phyloP scores from a whole-genome alignment of 495 filamentous ascomycete species.

The Penicillium silybi region DNA sequence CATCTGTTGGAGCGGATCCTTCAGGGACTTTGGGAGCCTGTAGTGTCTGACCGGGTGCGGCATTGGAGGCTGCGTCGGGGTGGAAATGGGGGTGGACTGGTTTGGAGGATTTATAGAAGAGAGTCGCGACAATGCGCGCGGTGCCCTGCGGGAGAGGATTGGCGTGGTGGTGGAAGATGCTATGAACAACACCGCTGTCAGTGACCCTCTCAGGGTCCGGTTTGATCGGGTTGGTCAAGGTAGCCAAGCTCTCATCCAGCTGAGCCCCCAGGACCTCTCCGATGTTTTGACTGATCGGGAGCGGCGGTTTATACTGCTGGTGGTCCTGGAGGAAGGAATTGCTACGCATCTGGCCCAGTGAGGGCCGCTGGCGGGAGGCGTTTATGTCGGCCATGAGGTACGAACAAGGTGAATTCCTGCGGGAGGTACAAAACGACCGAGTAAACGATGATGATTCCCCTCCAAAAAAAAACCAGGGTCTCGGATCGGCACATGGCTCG shows the following conservation, averaged over 20 bases:
- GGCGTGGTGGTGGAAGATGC: slow-evolving; percentile 38
- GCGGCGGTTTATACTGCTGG: slow-evolving; percentile 67
- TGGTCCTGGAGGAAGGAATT: slow-evolving; percentile 69
- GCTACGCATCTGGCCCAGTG: slow-evolving; percentile 54
- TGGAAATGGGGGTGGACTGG: slow-evolving; percentile 43
- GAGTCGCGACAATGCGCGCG: slow-evolving; percentile 42
- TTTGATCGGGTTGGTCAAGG: slow-evolving; percentile 39
- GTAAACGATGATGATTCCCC: not conserved
- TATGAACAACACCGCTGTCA: slow-evolving; percentile 44
- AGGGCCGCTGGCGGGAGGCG: slow-evolving; percentile 37
- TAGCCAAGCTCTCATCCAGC: slow-evolving; percentile 21
- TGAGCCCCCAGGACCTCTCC: slow-evolving; percentile 38
- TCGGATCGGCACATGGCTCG: slow-evolving; percentile 17
- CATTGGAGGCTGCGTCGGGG: slow-evolving; percentile 31
- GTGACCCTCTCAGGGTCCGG: slow-evolving; percentile 42
- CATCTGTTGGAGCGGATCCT: slow-evolving; percentile 60
- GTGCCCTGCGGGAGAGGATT: slow-evolving; percentile 37
- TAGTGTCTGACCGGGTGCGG: slow-evolving; percentile 26
- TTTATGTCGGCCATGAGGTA: slow-evolving; percentile 31
- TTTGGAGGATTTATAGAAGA: slow-evolving; percentile 44
- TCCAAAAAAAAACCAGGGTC: slow-evolving; percentile 12
- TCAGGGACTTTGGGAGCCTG: slow-evolving; percentile 38
- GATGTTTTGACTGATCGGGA: slow-evolving; percentile 37
- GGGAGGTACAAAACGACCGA: not conserved
- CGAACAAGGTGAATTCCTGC: not conserved